Conservation (phyloP, 2,329 filamentous ascomycete genomes). For the Ceratocystis diversiconidia region DNA sequence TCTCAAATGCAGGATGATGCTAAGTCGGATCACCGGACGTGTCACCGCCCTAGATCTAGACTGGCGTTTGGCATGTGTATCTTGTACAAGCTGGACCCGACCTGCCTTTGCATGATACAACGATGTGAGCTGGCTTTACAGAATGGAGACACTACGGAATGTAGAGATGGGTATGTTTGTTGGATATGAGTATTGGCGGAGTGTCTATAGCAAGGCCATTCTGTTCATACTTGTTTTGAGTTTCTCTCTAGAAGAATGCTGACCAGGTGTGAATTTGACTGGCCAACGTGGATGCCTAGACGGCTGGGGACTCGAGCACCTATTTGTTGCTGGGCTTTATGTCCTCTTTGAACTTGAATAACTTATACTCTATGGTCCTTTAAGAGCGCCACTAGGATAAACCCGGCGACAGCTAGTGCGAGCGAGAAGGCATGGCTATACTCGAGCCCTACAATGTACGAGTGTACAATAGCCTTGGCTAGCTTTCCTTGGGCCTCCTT, state of each 20-base stretch:
- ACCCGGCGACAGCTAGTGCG: constrained; percentile 21
- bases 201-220: background rate
- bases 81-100: background rate
- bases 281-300: background rate
- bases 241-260: background rate
- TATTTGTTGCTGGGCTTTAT: background rate
- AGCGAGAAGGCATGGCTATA: constrained; percentile 27
- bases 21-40: background rate
- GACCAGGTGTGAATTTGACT: background rate
- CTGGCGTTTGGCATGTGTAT: background rate
- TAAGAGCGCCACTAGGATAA: constrained; percentile 22
- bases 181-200: no score
- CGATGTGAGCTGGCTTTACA: background rate
- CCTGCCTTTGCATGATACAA: background rate
- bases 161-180: background rate
- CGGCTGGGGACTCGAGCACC: no score
- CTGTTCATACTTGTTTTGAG: background rate
- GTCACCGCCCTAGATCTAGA: background rate
- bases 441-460: constrained; percentile 27
- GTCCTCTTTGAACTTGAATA: background rate
- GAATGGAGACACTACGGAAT: background rate
- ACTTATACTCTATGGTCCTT: constrained; percentile 21
- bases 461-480: constrained; percentile 23
- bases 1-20: background rate
- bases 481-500: constrained; percentile 21